Conservation (phyloP, 768 basidiomycete genomes). For the Termitomyces titanicus region DNA sequence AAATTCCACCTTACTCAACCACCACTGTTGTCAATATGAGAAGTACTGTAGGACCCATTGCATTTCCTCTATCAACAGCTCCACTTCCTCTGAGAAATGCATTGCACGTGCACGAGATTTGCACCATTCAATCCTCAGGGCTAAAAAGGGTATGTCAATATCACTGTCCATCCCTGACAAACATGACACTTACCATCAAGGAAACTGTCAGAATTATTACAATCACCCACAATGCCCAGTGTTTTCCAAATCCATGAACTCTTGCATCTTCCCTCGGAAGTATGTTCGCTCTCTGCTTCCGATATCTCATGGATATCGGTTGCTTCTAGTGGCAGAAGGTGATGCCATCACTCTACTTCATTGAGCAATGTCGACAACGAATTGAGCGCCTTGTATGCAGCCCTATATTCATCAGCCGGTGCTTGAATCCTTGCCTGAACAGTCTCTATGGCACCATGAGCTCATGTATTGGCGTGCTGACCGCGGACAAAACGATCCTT, state of each 20-base stretch:
- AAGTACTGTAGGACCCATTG: constrained; percentile 10
- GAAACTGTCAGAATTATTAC: neutral
- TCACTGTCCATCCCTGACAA: too few species aligned
- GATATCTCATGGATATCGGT: constrained; percentile 11
- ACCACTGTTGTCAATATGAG: constrained; percentile 13
- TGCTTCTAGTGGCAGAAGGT: constrained; percentile 4
- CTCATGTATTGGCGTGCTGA: constrained; percentile 7
- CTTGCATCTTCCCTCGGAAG: constrained; percentile 5
- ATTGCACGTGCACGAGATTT: constrained; percentile 15
- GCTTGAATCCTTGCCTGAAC: neutral
- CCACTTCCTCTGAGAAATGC: constrained; percentile 21
- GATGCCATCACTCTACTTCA: neutral
- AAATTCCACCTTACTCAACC: constrained; percentile 8
- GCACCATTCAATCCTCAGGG: constrained; percentile 21
- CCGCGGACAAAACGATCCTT: constrained; percentile 8
- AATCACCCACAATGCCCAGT: neutral
- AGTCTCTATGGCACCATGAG: neutral
- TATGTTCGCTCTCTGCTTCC: neutral
- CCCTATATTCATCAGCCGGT: constrained; percentile 4
- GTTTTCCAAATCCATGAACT: constrained; percentile 16
- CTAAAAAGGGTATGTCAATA: constrained; percentile 1
- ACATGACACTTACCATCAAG: neutral
- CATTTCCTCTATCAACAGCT: constrained; percentile 23
- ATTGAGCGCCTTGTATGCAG: neutral
- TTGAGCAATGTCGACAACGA: neutral